phyloP scores from a whole-genome alignment of 2,329 filamentous ascomycete species.

The Cordyceps pruinosa region DNA sequence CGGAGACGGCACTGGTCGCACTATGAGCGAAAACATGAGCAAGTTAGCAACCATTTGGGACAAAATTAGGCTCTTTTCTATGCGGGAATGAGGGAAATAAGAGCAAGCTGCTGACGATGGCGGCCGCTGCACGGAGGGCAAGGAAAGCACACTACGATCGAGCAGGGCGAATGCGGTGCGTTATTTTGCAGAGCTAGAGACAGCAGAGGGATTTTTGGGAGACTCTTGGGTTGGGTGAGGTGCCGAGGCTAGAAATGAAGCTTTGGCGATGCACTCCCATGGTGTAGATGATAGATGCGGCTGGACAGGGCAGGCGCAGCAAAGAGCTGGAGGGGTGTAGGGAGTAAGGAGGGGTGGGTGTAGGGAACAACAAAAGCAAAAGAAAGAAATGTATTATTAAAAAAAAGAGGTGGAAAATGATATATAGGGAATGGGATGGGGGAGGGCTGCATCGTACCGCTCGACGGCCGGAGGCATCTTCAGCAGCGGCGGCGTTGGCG shows the following conservation, averaged over 20 bases:
- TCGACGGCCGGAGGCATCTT: slow-evolving; percentile 13
- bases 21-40: slow-evolving; percentile 16
- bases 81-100: slow-evolving; percentile 2
- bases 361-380: background rate
- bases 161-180: background rate
- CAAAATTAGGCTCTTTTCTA: background rate
- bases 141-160: background rate
- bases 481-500: background rate
- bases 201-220: background rate
- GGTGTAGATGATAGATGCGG: slow-evolving; percentile 1
- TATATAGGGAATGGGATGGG: background rate
- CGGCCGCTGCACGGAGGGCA: background rate
- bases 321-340: background rate
- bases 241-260: background rate
- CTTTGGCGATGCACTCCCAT: background rate
- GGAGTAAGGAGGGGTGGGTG: background rate
- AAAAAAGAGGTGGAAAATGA: background rate
- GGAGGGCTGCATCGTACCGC: slow-evolving; percentile 9
- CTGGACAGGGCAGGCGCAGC: background rate
- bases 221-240: too few species aligned
- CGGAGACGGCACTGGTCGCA: slow-evolving; percentile 27
- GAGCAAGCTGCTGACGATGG: background rate
- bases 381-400: background rate
- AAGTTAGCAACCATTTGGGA: slow-evolving; percentile 12
- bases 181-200: background rate